A percentile compares a stretch with the other conserved stretches of the same genome.
Evolutionary conservation across 805 yeast genomes (phyloP).

Genomic region (Suhomyces pyralidae): DNA sequence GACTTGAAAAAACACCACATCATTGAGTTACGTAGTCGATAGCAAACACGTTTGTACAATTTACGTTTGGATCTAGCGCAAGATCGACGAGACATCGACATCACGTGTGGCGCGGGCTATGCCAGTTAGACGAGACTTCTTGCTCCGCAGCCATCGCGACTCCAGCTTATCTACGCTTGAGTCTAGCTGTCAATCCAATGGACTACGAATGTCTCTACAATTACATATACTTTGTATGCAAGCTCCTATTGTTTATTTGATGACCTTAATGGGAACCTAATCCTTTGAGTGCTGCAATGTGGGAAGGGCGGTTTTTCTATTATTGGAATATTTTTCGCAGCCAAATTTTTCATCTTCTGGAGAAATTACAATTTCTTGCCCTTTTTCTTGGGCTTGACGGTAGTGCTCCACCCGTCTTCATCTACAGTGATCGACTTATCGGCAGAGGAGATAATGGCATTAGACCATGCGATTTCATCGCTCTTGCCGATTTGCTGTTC

Average conservation of each 20-base stretch:
- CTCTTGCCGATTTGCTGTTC: constrained; percentile 50
- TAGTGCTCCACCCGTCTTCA: constrained; percentile 48
- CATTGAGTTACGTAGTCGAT: not conserved
- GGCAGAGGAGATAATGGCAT: constrained; percentile 53
- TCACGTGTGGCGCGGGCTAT: not conserved
- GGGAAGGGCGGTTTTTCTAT: not conserved
- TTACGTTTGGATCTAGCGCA: not conserved
- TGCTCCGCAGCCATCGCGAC: not conserved
- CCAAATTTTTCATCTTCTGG: not conserved
- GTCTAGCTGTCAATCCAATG: not conserved
- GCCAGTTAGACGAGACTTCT: not conserved
- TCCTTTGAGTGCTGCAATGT: not conserved
- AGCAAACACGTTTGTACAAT: not conserved
- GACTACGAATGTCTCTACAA: not conserved
- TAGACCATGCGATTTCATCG: constrained; percentile 62
- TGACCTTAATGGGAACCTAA: not conserved
- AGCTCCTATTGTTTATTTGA: not conserved
- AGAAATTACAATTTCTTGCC: constrained; percentile 25
- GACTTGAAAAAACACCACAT: not conserved
- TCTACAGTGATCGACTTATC: constrained; percentile 37
- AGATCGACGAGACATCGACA: not conserved
- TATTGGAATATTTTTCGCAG: not conserved
- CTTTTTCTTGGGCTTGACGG: constrained; percentile 38
- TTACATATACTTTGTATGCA: not conserved
- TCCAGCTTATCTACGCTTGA: not conserved